Percentiles rank a stretch among this genome's conserved stretches.
Conservation (phyloP, 2,329 filamentous ascomycete genomes). For the Diplodia sapinea region DNA sequence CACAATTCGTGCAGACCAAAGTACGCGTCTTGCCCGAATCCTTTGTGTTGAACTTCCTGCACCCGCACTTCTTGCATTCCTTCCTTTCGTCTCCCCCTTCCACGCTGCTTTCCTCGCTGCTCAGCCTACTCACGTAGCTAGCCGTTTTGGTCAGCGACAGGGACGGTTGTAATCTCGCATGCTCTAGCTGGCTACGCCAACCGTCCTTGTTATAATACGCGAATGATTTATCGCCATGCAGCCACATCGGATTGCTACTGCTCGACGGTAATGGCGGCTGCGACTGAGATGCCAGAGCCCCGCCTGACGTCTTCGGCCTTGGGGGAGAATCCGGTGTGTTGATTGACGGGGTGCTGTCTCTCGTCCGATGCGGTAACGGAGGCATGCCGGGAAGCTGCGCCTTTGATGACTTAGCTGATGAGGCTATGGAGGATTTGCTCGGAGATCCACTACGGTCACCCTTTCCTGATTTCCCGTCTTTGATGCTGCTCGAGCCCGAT, state of each 20-base stretch:
- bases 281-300: constrained; percentile 26
- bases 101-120: constrained; percentile 60
- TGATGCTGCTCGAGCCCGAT: constrained; percentile 38
- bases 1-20: constrained; percentile 66
- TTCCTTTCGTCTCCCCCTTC: constrained; percentile 58
- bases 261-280: constrained; percentile 4
- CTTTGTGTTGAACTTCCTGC: constrained; percentile 66
- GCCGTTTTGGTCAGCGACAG: constrained; percentile 44
- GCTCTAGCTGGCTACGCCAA: constrained; percentile 36
- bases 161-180: constrained; percentile 32
- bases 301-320: constrained; percentile 25
- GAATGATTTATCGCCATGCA: constrained; percentile 59
- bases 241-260: constrained; percentile 52
- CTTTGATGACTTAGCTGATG: constrained; percentile 36
- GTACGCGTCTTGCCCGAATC: constrained; percentile 61
- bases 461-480: constrained; percentile 36
- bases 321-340: neutral
- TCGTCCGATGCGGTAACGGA: constrained; percentile 28
- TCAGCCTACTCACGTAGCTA: constrained; percentile 62
- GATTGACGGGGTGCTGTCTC: constrained; percentile 31
- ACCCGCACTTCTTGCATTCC: constrained; percentile 63
- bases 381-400: constrained; percentile 35
- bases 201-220: constrained; percentile 58
- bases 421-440: constrained; percentile 48
- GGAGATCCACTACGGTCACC: constrained; percentile 55